phyloP scores from a whole-genome alignment of 192 early-diverging fungal genomes.

The Funneliformis mosseae region DNA sequence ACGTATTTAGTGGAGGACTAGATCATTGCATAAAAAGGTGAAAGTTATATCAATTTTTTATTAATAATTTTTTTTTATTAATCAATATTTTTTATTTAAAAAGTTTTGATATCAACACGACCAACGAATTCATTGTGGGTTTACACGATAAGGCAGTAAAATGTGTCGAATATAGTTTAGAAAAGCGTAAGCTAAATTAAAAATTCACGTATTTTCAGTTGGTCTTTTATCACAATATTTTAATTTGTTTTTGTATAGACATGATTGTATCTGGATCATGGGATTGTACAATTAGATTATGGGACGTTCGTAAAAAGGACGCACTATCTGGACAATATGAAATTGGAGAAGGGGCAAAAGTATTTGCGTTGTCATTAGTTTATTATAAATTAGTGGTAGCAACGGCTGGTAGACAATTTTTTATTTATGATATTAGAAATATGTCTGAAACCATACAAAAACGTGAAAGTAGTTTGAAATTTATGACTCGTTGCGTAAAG shows the following conservation, averaged over 20 bases:
- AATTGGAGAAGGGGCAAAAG: constrained; percentile 62
- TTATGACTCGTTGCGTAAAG: constrained; percentile 81
- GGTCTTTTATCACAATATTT: neutral
- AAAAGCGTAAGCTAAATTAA: constrained; percentile 43
- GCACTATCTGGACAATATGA: constrained; percentile 45
- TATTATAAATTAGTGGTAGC: constrained; percentile 80
- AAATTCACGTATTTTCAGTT: neutral
- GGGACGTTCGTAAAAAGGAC: constrained; percentile 66
- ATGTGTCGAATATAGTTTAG: constrained; percentile 61
- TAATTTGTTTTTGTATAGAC: constrained; percentile 39
- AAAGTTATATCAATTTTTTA: constrained; percentile 1
- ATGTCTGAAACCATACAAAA: constrained; percentile 71
- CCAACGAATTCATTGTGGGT: constrained; percentile 64
- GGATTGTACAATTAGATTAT: constrained; percentile 84
- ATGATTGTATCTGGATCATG: constrained; percentile 85
- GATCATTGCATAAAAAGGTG: constrained; percentile 69
- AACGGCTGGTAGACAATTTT: constrained; percentile 74
- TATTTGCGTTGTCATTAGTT: constrained; percentile 81
- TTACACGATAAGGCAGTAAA: constrained; percentile 79
- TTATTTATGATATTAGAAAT: constrained; percentile 86
- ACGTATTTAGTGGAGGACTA: constrained; percentile 76
- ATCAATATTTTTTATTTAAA: neutral
- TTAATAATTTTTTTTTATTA: constrained; percentile 8
- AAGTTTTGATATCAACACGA: constrained; percentile 68
- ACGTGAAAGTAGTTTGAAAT: constrained; percentile 82